Percentiles rank a stretch among this genome's conserved stretches.
phyloP scores from a whole-genome alignment of 768 basidiomycete genomes.

The Paxillus involutus region DNA sequence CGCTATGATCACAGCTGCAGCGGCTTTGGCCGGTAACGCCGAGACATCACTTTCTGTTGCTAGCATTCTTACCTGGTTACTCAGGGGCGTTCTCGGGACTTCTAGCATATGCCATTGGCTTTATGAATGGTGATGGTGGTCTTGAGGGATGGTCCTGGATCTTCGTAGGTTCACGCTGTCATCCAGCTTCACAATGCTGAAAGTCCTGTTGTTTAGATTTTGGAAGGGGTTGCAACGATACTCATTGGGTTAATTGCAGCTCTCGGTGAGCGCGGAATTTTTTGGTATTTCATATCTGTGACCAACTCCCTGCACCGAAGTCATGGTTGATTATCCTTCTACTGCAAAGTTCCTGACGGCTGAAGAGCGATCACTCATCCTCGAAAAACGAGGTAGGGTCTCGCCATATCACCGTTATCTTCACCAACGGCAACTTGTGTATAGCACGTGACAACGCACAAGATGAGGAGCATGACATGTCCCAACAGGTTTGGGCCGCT shows the following conservation, averaged over 20 bases:
- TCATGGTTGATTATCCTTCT: constrained; percentile 60
- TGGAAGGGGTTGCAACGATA: too few relatives aligned
- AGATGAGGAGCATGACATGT: constrained; percentile 61
- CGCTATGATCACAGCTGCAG: constrained; percentile 65
- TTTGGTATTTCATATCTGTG: too few relatives aligned
- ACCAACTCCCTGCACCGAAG: constrained; percentile 25
- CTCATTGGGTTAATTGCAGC: too few relatives aligned
- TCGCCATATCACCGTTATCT: background rate
- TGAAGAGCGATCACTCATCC: constrained; percentile 55
- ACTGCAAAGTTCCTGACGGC: constrained; percentile 62
- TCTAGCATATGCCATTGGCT: constrained; percentile 54
- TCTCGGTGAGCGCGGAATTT: too few relatives aligned
- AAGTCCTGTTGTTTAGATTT: too few relatives aligned
- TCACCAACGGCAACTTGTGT: constrained; percentile 37
- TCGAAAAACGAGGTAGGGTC: constrained; percentile 52
- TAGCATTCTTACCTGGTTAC: constrained; percentile 40
- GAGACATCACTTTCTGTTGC: background rate
- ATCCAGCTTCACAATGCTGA: too few relatives aligned
- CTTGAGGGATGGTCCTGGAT: constrained; percentile 68
- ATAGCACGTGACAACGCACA: constrained; percentile 49
- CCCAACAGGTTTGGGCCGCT: constrained; percentile 52
- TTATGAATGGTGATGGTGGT: constrained; percentile 47
- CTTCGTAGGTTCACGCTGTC: constrained; percentile 38
- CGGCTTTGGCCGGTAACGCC: constrained; percentile 50
- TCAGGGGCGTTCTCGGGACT: constrained; percentile 40